Base-by-base conservation (phyloP, 75 land plant species). In the Chamaecyparis obtusa region DNA sequence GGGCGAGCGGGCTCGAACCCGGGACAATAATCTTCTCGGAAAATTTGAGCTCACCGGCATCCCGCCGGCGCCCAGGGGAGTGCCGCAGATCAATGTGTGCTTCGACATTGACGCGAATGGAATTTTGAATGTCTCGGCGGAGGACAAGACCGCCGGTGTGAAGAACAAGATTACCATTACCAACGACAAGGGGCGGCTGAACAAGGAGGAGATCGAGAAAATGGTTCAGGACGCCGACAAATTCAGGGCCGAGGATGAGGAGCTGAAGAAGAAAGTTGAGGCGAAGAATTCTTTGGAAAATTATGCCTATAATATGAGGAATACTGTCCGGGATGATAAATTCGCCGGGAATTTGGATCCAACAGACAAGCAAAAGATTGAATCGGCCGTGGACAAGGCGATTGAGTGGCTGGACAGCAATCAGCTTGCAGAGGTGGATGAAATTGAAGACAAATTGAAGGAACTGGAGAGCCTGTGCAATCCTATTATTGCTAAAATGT, bases 151-250 rank as follows among this genome's bases (percentile, higher is more conserved):
- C 48, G 90, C 94, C 15, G 94, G 94, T 14, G 87, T 89, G 87
- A 93, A 89, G 93, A 92, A 92, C 91, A 90, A 92, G 89, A 92
- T 92, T 19, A 92, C 93, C 44, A 93, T 93, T 54, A 90, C 93
- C 17, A 93, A 93, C 35, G 92, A 92, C 87, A 93, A 93, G 87
- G 93, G 94, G 17, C 86, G 95, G 75, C 55, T 93, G 89, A 92
- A 94, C 88, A 94, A 92, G 89, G 94, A 93, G 30, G 94, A 93
- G 57, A 93, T 93, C 24, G 93, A 92, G 84, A 90, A 86, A 84
- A 87, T 93, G 93, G 94, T 93, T 1, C 85, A 89, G 77, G 94
- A 93, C 10, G 94, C 94, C 3, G 94, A 94, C 89, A 89, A 88
- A 88, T 94, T 89, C 90, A 94, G 91, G 88, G 3, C 89, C 3